phyloP scores from a whole-genome alignment of 2,329 filamentous ascomycete species.

The Alternaria tenuissima region DNA sequence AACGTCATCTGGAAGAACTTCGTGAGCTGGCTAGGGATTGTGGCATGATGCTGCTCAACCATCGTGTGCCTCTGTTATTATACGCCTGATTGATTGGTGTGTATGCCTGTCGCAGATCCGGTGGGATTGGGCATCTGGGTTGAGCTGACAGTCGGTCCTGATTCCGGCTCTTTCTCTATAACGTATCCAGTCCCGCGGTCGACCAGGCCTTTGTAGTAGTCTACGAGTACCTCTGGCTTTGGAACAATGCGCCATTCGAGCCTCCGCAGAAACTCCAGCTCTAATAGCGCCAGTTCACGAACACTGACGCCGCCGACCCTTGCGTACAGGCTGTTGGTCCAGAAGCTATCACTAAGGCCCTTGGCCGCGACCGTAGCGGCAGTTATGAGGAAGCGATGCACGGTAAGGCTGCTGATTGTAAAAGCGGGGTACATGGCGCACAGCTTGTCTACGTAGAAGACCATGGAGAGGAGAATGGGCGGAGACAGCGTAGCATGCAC shows the following conservation, averaged over 20 bases:
- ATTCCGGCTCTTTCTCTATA: conserved; percentile 51
- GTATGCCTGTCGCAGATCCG: conserved; percentile 32
- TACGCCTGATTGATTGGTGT: conserved; percentile 29
- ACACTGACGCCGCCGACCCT: conserved; percentile 91
- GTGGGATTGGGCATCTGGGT: conserved; percentile 21
- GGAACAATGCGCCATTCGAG: conserved; percentile 98
- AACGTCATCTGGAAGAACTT: neutral
- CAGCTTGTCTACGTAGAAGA: conserved; percentile 96
- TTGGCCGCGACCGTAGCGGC: conserved; percentile 96
- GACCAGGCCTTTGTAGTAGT: conserved; percentile 90
- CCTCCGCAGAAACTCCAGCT: conserved; percentile 90
- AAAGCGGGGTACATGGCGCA: conserved; percentile 93
- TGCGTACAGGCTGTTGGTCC: conserved; percentile 97
- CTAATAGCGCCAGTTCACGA: conserved; percentile 86
- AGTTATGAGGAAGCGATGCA: conserved; percentile 96
- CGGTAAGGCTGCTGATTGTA: conserved; percentile 93
- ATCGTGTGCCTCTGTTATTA: conserved; percentile 15
- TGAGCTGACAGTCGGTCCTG: conserved; percentile 19
- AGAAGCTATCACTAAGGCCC: conserved; percentile 94
- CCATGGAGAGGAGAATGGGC: conserved; percentile 95
- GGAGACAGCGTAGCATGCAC: conserved; percentile 93
- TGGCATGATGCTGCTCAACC: conserved; percentile 10
- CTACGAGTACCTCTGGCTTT: conserved; percentile 88
- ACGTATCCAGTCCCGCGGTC: conserved; percentile 69
- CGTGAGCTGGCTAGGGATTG: neutral